These are phyloP conservation scores for Dendrocalamus latiflorus DNA, from an alignment of 202 grass and related monocot species.

Conservation along the genomic window DNA sequence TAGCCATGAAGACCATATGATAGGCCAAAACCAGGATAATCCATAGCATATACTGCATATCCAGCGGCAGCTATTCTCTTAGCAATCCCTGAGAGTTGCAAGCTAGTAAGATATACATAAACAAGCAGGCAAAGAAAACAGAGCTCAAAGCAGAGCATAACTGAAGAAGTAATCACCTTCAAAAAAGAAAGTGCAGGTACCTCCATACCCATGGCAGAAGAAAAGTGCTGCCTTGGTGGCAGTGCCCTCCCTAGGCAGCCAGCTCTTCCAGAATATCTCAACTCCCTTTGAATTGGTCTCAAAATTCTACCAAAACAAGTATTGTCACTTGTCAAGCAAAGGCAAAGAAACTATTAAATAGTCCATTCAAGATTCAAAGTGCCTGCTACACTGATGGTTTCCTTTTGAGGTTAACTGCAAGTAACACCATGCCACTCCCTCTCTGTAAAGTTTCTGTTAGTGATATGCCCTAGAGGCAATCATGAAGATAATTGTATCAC, in stretches of 20 bases:
- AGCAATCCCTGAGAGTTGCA: conserved; percentile 61
- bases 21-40: conserved; percentile 91
- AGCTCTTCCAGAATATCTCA: conserved; percentile 98
- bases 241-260: conserved; percentile 61
- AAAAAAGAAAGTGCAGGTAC: conserved; percentile 97
- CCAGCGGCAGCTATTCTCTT: conserved; percentile 76
- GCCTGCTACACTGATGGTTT: background rate
- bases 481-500: no score
- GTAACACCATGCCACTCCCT: background rate
- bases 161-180: conserved; percentile 52
- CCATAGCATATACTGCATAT: conserved; percentile 94
- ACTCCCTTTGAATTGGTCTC: conserved; percentile 84
- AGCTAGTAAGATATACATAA: conserved; percentile 24
- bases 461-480: no score
- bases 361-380: background rate
- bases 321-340: conserved; percentile 1
- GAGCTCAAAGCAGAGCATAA: conserved; percentile 6
- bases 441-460: background rate
- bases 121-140: conserved; percentile 6
- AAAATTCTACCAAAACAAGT: conserved; percentile 47
- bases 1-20: conserved; percentile 95
- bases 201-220: conserved; percentile 96
- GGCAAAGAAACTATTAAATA: background rate
- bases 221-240: conserved; percentile 75
- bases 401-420: conserved; percentile 13